Evolutionary conservation across 1,139 yeast genomes (phyloP).

Genomic region (Candida dubliniensis): DNA sequence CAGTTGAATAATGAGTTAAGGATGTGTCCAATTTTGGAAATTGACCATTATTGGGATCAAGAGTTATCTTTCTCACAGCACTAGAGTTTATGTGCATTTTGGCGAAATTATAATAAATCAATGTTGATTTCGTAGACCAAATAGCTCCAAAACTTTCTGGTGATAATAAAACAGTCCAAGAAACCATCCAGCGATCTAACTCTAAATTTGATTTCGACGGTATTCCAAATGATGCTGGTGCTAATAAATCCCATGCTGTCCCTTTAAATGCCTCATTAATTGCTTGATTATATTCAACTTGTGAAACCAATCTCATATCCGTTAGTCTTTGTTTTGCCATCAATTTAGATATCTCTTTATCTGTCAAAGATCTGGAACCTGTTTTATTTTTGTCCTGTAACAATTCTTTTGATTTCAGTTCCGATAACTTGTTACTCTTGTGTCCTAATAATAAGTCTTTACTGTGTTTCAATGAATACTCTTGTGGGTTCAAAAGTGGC

Average conservation of each 20-base stretch:
- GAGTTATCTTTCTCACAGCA: slow-evolving; percentile 50
- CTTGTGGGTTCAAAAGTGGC: slow-evolving; percentile 51
- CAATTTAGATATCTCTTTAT: slow-evolving; percentile 10
- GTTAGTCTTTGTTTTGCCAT: slow-evolving; percentile 26
- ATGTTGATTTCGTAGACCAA: slow-evolving; percentile 71
- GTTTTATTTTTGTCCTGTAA: slow-evolving; percentile 2
- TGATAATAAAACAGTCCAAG: slow-evolving; percentile 70
- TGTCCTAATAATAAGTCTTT: slow-evolving; percentile 29
- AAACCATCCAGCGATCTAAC: slow-evolving; percentile 77
- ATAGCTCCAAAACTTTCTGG: slow-evolving; percentile 60
- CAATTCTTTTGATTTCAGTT: slow-evolving; percentile 3
- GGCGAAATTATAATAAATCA: slow-evolving; percentile 72
- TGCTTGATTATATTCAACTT: slow-evolving; percentile 72
- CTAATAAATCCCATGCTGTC: slow-evolving; percentile 60
- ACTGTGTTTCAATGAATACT: slow-evolving; percentile 44
- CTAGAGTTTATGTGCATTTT: slow-evolving; percentile 69
- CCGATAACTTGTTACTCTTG: slow-evolving; percentile 3
- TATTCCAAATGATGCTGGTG: slow-evolving; percentile 63
- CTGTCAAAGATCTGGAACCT: slow-evolving; percentile 1
- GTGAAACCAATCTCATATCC: slow-evolving; percentile 66
- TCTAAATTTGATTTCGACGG: slow-evolving; percentile 69
- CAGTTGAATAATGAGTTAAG: not conserved
- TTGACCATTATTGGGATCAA: slow-evolving; percentile 24
- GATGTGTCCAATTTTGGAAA: slow-evolving; percentile 26
- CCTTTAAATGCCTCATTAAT: slow-evolving; percentile 58